Base-by-base conservation (phyloP, 164 flowering plant species). In the Amborella trichopoda region DNA sequence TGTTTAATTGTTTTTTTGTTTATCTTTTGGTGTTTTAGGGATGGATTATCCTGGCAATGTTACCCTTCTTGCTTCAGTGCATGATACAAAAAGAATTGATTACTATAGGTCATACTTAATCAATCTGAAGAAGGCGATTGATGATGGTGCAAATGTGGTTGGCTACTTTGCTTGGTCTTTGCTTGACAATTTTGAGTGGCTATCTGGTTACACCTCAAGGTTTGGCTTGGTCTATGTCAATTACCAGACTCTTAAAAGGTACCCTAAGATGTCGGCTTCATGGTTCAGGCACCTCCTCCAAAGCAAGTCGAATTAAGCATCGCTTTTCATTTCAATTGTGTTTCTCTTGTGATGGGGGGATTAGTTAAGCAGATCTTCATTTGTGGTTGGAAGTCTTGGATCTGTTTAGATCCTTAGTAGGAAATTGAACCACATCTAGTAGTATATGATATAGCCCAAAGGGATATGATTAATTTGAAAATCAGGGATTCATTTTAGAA, bases 151-250 rank as follows among this genome's bases (percentile, higher is more conserved):
- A 6, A 83, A 86, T 43, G 82, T 85, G 22, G 44, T 56, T 16
- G 94, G 95, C 28, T 90, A 90, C 70, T 83, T 83, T 28, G 88
- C 90, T 0, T 90, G 97, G 95, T 79, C 97, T 2, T 53, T 90
- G 75, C 68, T 90, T 0, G 95, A 90, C 70, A 90, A 90, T 60
- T 86, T 85, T 26, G 97, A 90, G 51, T 86, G 94, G 95, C 68
- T 68, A 49, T 65, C 62, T n/a, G 97, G 97, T 0, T 90, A 90
- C 72, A 81, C 88, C 14, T 74, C 94, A 2, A 72, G 95, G 58
- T 86, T 83, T 25, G 97, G 94, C 22, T 70, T 84, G 17, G 83
- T 78, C 24, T 82, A 78, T 49, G 81, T 88, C 3, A 85, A 89
- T 52, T 79, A 38, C 64, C 43, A 47, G 4, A 70, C 57, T 60